Evolutionary conservation across 345 rosid genomes (phyloP).

Genomic region (Brassica juncea): DNA sequence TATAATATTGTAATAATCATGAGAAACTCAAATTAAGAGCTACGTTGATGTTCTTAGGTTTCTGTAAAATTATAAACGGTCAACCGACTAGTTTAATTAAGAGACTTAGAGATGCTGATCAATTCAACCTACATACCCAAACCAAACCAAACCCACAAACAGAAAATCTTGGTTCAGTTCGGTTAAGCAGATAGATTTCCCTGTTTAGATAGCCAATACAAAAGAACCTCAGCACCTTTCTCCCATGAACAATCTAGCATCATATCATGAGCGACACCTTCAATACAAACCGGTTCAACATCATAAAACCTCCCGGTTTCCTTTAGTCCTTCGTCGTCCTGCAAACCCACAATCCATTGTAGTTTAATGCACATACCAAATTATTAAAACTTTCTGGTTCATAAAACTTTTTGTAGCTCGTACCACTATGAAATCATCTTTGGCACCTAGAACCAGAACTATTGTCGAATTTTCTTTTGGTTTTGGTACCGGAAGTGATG

Average conservation of each 20-base stretch:
- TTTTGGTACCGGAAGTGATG: conserved; percentile 82
- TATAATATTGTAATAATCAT: too few species aligned
- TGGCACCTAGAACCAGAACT: conserved; percentile 75
- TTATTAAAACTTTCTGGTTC: not conserved
- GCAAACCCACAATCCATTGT: not conserved
- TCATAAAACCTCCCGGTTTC: conserved; percentile 72
- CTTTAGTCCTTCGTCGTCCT: conserved; percentile 67
- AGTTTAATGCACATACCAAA: conserved; percentile 12
- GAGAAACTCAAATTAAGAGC: too few species aligned
- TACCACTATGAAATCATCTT: conserved; percentile 83
- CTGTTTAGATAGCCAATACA: conserved; percentile 53
- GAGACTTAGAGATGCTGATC: too few species aligned
- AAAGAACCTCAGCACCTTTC: conserved; percentile 58
- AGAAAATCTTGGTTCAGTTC: not conserved
- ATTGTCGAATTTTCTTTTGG: conserved; percentile 48
- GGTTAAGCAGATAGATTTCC: not conserved
- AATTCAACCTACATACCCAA: too few species aligned
- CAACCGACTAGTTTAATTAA: too few species aligned
- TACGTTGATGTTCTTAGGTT: too few species aligned
- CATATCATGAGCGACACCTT: conserved; percentile 88
- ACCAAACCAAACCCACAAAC: too few species aligned
- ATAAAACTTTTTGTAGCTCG: not conserved
- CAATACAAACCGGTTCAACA: conserved; percentile 56
- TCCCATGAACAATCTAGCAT: conserved; percentile 90
- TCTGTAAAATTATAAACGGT: too few species aligned